Base-by-base conservation (phyloP, 306 rosid genomes). In the Castanea mollissima region DNA sequence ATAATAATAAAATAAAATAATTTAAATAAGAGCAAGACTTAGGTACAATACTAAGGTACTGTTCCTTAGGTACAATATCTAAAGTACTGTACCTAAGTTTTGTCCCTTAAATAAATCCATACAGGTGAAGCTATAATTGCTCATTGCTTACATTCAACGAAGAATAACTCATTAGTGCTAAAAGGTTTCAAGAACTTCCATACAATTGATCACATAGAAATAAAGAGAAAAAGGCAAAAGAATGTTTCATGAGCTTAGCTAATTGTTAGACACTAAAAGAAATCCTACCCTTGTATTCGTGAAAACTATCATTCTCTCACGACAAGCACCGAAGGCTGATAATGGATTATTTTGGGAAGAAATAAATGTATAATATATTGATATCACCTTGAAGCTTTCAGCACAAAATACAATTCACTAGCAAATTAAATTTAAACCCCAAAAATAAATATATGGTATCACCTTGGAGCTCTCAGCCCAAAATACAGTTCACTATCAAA, bases 131-230 rank as follows among this genome's bases (percentile, higher is more conserved):
- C 78, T 54, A 71, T 52, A 32, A 62, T 79, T 73, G 52, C 76
- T 76, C 80, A 55, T 60, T 68, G 55, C 79, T 68, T 55, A n/a
- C 75, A 31, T 56, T 69, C 60, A 35, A 67, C 27, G 23, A 81
- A 75, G 72, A 54, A 70, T 38, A 41, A 41, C 35, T 52, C 55
- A 52, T 44, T 29, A 35, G 5, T 63, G 31, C 14, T 19, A 12
- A 60, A 60, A 23, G 67, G 23, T 21, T 60, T 5, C 67, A 12
- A 20, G 67, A 60, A 25, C 6, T 34, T 29, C 38, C 20, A 16
- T 15, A 15, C 64, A 7, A 58, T 58, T 31, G 69, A 29, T 63
- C 38, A 62, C 38, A 13, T 62, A 14, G 19, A 27, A 8, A 10
- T 4, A 60, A 13, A 60, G 5, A 60, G 21, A 58, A 58, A 9